Evolutionary conservation across 2,329 filamentous ascomycete genomes (phyloP), one percentile per base, ranked within the genome.

Genomic region (Diaporthe citrichinensis): DNA sequence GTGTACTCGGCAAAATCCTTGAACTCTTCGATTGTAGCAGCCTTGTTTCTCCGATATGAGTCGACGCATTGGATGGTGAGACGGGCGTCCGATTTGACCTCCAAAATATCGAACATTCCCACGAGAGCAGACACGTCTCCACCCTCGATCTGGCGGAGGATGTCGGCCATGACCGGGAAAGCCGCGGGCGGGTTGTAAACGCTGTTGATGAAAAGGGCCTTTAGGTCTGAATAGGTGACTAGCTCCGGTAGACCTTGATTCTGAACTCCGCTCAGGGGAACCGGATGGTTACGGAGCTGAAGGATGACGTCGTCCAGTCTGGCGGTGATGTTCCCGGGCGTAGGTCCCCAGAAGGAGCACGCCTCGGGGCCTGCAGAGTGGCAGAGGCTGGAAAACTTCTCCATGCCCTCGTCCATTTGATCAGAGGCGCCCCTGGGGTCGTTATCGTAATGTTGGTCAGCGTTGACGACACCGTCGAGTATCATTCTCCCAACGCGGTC

Each of bases 221-320:
- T 53, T 53, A 53, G 49, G 49, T 53, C 49, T 53, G 49, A 53
- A 53, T 53, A 53, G 49, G 49, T 53, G 49, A 53, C 49, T 53
- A 53, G 49, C 49, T 53, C 23, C n/a, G 49, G 49, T 25, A 53
- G 49, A 25, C n/a, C n/a, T 53, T 53, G 49, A 53, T 53, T 53
- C 49, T 53, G 49, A 25, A 53, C 49, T 53, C 23, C 10, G 49
- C 49, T 53, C n/a, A 53, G 23, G 23, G 49, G 49, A 53, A 53
- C 49, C 49, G 49, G 49, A 53, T 53, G 49, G 49, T 12, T 28
- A 53, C 49, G 49, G 49, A 53, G 49, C 49, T 53, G 49, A 53
- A 53, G 49, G 23, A 53, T 53, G 49, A 53, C n/a, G 49, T 53
- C n/a, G 49, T 53, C 49, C 49, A 53, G 49, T 25, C 49, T 53